A percentile compares a stretch with the other conserved stretches of the same genome.
phyloP scores from a whole-genome alignment of 345 rosid genomes.

The Pugionium cornutum region DNA sequence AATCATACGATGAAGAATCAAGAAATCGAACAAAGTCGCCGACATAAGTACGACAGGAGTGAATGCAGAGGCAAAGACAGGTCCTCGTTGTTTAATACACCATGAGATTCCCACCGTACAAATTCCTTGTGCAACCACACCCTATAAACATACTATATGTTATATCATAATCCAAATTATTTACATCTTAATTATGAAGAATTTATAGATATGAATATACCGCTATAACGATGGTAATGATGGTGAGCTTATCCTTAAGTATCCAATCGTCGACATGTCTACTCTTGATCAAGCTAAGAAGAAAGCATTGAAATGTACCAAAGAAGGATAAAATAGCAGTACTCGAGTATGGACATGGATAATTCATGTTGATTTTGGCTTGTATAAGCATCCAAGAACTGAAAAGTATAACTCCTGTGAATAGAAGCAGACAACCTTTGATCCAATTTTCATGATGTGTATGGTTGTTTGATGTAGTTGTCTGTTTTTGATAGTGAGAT shows the following conservation, averaged over 20 bases:
- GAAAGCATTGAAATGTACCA: no score
- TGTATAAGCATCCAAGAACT: no score
- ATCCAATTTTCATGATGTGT: constrained; percentile 45
- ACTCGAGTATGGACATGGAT: no score
- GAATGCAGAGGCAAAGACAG: constrained; percentile 46
- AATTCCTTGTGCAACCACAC: constrained; percentile 45
- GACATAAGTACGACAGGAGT: constrained; percentile 41
- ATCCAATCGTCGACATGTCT: constrained; percentile 47
- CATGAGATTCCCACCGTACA: constrained; percentile 50
- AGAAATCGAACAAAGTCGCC: no score
- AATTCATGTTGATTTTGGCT: no score
- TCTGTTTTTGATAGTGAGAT: constrained; percentile 5
- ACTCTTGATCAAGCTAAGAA: constrained; percentile 39
- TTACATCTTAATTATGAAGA: not conserved
- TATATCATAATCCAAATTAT: not conserved
- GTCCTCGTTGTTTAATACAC: constrained; percentile 51
- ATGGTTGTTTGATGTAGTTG: constrained; percentile 12
- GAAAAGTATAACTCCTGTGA: no score
- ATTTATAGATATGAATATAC: constrained; percentile 33
- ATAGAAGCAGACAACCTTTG: constrained; percentile 41
- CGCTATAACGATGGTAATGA: constrained; percentile 42
- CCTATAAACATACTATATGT: constrained; percentile 16
- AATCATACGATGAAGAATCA: constrained; percentile 4
- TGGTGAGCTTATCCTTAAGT: constrained; percentile 47
- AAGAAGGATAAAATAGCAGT: no score